These are phyloP conservation scores for Blastobotrys americana DNA, from an alignment of 805 yeast species.

Conservation along the genomic window DNA sequence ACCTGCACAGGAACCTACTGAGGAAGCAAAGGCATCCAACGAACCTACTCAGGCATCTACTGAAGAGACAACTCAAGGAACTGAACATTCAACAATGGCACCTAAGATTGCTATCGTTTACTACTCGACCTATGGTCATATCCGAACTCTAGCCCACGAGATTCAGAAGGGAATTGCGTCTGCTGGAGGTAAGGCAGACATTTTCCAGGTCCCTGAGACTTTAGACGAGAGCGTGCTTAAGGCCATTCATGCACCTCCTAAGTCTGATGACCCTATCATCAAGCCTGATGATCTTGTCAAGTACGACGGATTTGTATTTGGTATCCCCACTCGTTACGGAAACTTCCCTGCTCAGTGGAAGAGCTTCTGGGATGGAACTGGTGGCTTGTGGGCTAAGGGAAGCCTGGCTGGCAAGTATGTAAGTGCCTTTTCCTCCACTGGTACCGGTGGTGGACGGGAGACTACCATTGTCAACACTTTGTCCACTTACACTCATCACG, in stretches of 20 bases:
- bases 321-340: slow-evolving; percentile 77
- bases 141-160: slow-evolving; percentile 60
- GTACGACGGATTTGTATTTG: slow-evolving; percentile 71
- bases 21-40: slow-evolving; percentile 9
- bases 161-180: slow-evolving; percentile 61
- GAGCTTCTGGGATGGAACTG: slow-evolving; percentile 70
- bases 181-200: slow-evolving; percentile 62
- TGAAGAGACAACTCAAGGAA: background rate
- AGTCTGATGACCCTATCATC: slow-evolving; percentile 43
- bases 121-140: slow-evolving; percentile 78
- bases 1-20: slow-evolving; percentile 10
- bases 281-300: slow-evolving; percentile 46
- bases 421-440: slow-evolving; percentile 65
- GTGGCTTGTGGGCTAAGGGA: slow-evolving; percentile 68
- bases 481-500: slow-evolving; percentile 64
- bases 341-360: slow-evolving; percentile 69
- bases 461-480: slow-evolving; percentile 53
- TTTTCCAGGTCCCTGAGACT: slow-evolving; percentile 79
- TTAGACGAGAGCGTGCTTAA: slow-evolving; percentile 53
- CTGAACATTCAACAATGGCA: slow-evolving; percentile 26
- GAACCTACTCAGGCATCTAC: slow-evolving; percentile 13
- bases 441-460: slow-evolving; percentile 73
- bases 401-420: slow-evolving; percentile 65
- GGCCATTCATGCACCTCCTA: slow-evolving; percentile 56
- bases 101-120: slow-evolving; percentile 65